Conservation (phyloP, 1,284 basidiomycete species). For the Tilletia horrida region DNA sequence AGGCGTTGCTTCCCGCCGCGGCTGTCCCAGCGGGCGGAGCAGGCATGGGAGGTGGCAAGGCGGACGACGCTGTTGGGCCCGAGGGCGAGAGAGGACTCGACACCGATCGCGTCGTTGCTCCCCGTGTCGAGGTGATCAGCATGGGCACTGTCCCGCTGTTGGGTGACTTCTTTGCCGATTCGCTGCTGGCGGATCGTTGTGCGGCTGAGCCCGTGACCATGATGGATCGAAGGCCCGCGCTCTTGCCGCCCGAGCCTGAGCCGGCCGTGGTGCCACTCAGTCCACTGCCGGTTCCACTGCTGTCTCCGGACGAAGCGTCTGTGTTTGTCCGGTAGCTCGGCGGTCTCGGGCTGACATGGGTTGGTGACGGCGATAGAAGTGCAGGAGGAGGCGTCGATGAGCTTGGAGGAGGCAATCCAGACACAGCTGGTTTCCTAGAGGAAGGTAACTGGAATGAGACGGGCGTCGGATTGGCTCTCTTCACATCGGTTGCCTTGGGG, state of each 20-base stretch:
- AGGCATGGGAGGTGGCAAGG: slow-evolving; percentile 22
- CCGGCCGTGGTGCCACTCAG: slow-evolving; percentile 30
- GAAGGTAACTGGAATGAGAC: slow-evolving; percentile 23
- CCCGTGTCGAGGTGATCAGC: slow-evolving; percentile 14
- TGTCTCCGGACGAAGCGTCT: neutral
- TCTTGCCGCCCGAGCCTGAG: slow-evolving; percentile 19
- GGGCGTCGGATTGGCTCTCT: slow-evolving; percentile 21
- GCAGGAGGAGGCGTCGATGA: neutral
- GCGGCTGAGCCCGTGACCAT: no score
- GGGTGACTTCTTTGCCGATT: neutral
- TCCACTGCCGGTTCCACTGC: slow-evolving; percentile 5
- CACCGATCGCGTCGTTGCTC: slow-evolving; percentile 3
- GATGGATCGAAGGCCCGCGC: neutral
- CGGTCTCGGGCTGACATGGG: neutral
- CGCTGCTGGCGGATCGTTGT: no score
- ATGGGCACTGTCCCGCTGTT: neutral
- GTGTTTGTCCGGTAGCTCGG: slow-evolving; percentile 16
- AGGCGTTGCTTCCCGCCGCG: slow-evolving; percentile 17
- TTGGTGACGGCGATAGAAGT: neutral
- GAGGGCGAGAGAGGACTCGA: neutral
- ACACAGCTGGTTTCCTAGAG: slow-evolving; percentile 16
- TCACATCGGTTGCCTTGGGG: slow-evolving; percentile 25
- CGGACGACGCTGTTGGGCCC: slow-evolving; percentile 19
- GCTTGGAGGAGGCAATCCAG: neutral
- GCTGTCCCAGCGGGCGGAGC: slow-evolving; percentile 2